Evolutionary conservation across 2,329 filamentous ascomycete genomes (phyloP), one percentile per base, ranked within the genome.

Genomic region (Chrysoporthe austroafricana): DNA sequence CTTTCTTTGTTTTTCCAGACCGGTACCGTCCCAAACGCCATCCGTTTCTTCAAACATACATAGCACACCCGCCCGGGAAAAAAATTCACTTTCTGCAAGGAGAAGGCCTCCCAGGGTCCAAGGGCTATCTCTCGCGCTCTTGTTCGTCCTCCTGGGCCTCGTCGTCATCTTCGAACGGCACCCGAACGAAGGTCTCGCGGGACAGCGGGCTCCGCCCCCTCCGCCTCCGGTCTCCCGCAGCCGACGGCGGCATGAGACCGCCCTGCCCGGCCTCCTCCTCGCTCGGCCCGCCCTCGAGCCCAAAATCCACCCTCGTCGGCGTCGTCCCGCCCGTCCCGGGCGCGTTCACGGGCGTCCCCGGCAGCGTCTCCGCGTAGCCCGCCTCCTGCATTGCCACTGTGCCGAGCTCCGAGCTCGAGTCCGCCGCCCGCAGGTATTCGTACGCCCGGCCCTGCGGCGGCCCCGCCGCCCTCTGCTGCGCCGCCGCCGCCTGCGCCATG

Each of bases 381-480:
- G 63, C 59, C 52, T 56, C 66, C 13, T 59, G 52, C 65, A 67
- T 46, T 7, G 43, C 58, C 8, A 58, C 62, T 32, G 46, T 48
- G 8, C 4, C 21, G 5, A 26, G 39, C 3, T 54, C 62, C 9
- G 66, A 69, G 43, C 36, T 7, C 50, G 39, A 61, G 63, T 34
- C 21, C 50, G 36, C 39, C 18, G 42, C 21, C 5, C 54, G 50
- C 7, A 43, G 67, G 57, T 57, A 50, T 36, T 59, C 56, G n/a
- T 57, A 64, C 57, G 43, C 11, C 56, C 48, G 42, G 26, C 16
- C 21, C 4, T 54, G 50, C 39, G 56, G 66, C 21, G 39, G 44
- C 43, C 73, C 76, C 21, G 57, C 26, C 6, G 26, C 16, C 18
- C n/a, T 6, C 26, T 83, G 81, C 2, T 82, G 82, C 7, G 76